Evolutionary conservation across 164 flowering plant genomes (phyloP).

Genomic region (Vitis cinerea): DNA sequence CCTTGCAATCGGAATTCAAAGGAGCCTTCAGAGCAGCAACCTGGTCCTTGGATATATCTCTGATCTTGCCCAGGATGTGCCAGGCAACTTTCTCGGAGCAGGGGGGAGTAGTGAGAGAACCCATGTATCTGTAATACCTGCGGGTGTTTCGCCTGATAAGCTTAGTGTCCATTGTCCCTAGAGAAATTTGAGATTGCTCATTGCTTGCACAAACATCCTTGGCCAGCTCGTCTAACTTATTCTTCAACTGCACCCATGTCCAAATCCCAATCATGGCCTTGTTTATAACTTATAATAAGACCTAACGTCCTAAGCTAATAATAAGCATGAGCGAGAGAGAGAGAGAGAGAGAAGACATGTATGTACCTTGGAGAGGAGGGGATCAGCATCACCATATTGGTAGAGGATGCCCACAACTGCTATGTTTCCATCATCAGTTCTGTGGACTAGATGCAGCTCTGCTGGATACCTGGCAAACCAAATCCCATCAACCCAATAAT

Average conservation of each 20-base stretch:
- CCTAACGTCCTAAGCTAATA: too few relatives aligned
- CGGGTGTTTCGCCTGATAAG: slow-evolving; percentile 24
- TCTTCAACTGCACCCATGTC: slow-evolving; percentile 21
- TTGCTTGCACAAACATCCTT: slow-evolving; percentile 27
- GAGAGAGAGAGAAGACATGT: too few relatives aligned
- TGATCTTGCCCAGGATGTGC: slow-evolving; percentile 57
- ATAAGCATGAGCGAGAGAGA: too few relatives aligned
- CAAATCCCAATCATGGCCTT: too few relatives aligned
- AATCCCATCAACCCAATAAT: neutral
- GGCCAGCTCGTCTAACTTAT: slow-evolving; percentile 22
- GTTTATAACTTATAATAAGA: too few relatives aligned
- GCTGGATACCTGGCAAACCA: slow-evolving; percentile 37
- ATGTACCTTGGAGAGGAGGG: slow-evolving; percentile 43
- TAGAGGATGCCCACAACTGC: slow-evolving; percentile 53
- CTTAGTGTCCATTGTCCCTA: slow-evolving; percentile 30
- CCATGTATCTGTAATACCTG: slow-evolving; percentile 59
- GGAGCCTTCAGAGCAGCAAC: slow-evolving; percentile 50
- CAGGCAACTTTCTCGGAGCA: slow-evolving; percentile 54
- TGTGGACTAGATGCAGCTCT: slow-evolving; percentile 71
- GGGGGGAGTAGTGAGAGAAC: slow-evolving; percentile 61
- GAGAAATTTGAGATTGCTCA: slow-evolving; percentile 25
- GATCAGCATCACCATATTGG: slow-evolving; percentile 40
- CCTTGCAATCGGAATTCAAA: slow-evolving; percentile 27
- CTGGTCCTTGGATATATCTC: slow-evolving; percentile 56
- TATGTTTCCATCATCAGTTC: slow-evolving; percentile 29